Evolutionary conservation across 2,329 filamentous ascomycete genomes (phyloP).

Genomic region (Anisogramma anomala): DNA sequence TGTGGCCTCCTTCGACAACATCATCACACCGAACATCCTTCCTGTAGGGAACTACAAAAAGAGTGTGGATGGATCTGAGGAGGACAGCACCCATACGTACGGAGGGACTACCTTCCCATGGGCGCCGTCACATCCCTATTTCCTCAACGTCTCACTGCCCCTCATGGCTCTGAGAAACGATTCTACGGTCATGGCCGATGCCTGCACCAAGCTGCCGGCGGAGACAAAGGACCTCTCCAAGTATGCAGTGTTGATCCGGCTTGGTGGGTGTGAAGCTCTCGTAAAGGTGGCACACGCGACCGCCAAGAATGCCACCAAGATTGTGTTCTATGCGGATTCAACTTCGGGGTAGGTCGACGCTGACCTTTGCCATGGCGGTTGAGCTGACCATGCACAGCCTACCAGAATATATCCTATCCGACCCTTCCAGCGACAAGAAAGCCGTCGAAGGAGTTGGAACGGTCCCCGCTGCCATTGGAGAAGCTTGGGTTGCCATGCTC

Average conservation of each 20-base stretch:
- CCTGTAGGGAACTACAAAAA: slow-evolving; percentile 14
- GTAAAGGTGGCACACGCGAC: slow-evolving; percentile 28
- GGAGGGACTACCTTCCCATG: slow-evolving; percentile 10
- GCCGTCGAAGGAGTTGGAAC: slow-evolving; percentile 14
- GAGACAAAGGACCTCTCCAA: slow-evolving; percentile 29
- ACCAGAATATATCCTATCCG: not conserved
- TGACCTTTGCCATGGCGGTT: not conserved
- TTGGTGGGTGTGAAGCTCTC: slow-evolving; percentile 19
- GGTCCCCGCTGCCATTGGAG: slow-evolving; percentile 17
- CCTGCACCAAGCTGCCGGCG: slow-evolving; percentile 27
- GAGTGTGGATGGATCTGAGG: slow-evolving; percentile 2
- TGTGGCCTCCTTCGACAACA: slow-evolving; percentile 19
- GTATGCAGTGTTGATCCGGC: slow-evolving; percentile 29
- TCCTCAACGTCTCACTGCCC: slow-evolving; percentile 13
- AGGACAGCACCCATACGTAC: not conserved
- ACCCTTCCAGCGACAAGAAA: not conserved
- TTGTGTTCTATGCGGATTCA: slow-evolving; percentile 11
- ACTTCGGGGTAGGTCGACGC: slow-evolving; percentile 2
- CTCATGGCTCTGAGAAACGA: slow-evolving; percentile 23
- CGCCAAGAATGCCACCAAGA: slow-evolving; percentile 27
- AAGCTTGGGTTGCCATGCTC: slow-evolving; percentile 18
- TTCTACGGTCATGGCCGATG: slow-evolving; percentile 21
- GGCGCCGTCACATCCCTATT: slow-evolving; percentile 11
- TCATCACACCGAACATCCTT: slow-evolving; percentile 13
- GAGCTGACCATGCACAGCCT: not conserved